Conservation (phyloP, 768 basidiomycete genomes). For the Lentinula guzmanii region DNA sequence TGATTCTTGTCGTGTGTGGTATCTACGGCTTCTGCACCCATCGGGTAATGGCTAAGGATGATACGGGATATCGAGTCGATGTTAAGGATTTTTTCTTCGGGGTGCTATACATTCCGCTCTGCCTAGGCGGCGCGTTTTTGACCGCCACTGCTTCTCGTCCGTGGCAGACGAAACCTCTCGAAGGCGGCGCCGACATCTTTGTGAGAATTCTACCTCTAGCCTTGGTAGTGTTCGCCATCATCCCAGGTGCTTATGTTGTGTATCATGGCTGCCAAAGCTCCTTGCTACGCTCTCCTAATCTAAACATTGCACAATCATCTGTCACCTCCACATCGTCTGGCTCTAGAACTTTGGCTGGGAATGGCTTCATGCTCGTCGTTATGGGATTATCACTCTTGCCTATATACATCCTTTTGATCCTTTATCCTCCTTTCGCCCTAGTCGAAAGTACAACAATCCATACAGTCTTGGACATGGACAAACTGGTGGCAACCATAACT, state of each 20-base stretch:
- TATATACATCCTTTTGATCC: not conserved
- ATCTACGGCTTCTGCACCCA: not conserved
- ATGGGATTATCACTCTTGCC: not conserved
- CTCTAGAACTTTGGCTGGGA: not conserved
- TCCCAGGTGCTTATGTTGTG: not conserved
- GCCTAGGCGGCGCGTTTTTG: not conserved
- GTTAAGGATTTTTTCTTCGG: not conserved
- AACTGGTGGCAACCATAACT: not conserved
- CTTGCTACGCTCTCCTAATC: not conserved
- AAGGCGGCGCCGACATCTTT: not conserved
- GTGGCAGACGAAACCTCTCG: not conserved
- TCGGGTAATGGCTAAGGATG: not conserved
- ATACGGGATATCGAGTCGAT: not conserved
- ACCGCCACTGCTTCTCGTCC: not conserved
- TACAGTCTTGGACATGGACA: not conserved
- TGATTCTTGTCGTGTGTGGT: not conserved
- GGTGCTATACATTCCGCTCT: not conserved
- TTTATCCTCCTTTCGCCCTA: not conserved
- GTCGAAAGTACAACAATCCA: not conserved
- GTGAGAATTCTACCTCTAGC: not conserved
- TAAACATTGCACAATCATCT: not conserved
- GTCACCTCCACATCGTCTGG: not conserved
- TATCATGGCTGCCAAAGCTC: constrained; percentile 1
- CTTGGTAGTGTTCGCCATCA: not conserved
- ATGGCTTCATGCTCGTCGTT: not conserved